Evolutionary conservation across 2,329 filamentous ascomycete genomes (phyloP), one percentile per base, ranked within the genome.

Genomic region (Ophiostoma australiae): DNA sequence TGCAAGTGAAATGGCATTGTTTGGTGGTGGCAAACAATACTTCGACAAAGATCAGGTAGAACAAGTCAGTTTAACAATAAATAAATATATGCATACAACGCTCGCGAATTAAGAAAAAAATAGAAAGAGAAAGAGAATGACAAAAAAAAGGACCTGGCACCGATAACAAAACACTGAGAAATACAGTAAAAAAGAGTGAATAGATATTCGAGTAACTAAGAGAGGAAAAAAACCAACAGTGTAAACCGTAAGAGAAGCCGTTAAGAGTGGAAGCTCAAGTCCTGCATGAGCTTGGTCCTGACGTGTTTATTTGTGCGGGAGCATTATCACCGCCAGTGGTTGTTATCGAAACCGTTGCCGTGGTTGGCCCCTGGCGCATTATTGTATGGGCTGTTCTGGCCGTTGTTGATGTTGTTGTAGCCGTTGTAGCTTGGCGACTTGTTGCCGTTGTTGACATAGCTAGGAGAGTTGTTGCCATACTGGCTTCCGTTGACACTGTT

Each of bases 291-390:
- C 37, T 37, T 2, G 37, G 31, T 23, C 44, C 44, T n/a, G 17
- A n/a, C 52, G 8, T 27, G 52, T 27, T 15, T n/a, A 58, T 23
- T 8, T n/a, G 23, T 27, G 3, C n/a, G 27, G 1, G 52, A 17
- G 23, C 15, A n/a, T 4, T 23, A 23, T 63, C 55, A 72, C 48
- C 69, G 69, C 71, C 71, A 72, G 67, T 69, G 44, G 52, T 71
- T 72, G 63, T 70, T 72, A 37, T 72, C 63, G 10, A 69, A 69
- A 20, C 33, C 17, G 23, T 35, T 41, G 7, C 68, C 63, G 44
- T 44, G 20, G 33, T 66, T 37, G 63, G 17, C 63, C 33, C 31
- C 63, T n/a, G 63, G 33, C 8, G 63, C 17, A 23, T 61, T 58
- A n/a, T 63, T 63, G 58, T 71, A 71, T 15, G 65, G 15, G 39